Evolutionary conservation across 805 yeast species (phyloP).

Genomic region (Saccharomyces mikatae): DNA sequence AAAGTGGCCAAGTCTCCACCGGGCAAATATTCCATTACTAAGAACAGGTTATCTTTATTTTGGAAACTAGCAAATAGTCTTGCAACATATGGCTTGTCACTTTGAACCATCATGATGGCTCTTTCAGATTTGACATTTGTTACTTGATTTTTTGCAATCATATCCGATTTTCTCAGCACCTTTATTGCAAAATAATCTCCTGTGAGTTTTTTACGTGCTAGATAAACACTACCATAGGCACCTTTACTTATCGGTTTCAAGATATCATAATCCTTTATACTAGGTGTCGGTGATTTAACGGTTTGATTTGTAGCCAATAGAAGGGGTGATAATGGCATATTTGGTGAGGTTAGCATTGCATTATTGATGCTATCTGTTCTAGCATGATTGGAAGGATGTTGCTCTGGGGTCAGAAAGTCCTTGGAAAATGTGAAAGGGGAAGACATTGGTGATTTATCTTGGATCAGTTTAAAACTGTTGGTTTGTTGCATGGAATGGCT

Average conservation of each 20-base stretch:
- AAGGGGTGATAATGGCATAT: conserved; percentile 74
- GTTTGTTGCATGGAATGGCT: conserved; percentile 29
- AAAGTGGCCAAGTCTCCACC: conserved; percentile 95
- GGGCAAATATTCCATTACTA: conserved; percentile 92
- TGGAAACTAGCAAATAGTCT: conserved; percentile 83
- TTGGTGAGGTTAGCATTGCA: conserved; percentile 24
- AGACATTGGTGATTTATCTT: conserved; percentile 42
- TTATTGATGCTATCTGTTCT: neutral
- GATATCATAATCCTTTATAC: conserved; percentile 81
- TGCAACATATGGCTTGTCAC: conserved; percentile 89
- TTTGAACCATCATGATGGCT: conserved; percentile 96
- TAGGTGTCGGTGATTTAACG: conserved; percentile 49
- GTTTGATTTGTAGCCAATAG: conserved; percentile 54
- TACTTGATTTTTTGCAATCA: conserved; percentile 95
- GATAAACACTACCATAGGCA: conserved; percentile 91
- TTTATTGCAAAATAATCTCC: conserved; percentile 96
- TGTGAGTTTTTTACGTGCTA: conserved; percentile 73
- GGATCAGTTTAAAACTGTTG: conserved; percentile 21
- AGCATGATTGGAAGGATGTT: conserved; percentile 17
- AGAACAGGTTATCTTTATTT: conserved; percentile 71
- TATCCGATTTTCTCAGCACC: conserved; percentile 82
- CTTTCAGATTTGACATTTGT: conserved; percentile 90
- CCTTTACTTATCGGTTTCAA: conserved; percentile 93
- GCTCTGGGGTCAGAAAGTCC: conserved; percentile 34
- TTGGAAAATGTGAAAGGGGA: conserved; percentile 50